A percentile compares a stretch with the other conserved stretches of the same genome.
These are phyloP conservation scores for Nymphaea thermarum DNA, from an alignment of 164 flowering plant species.

Conservation along the genomic window DNA sequence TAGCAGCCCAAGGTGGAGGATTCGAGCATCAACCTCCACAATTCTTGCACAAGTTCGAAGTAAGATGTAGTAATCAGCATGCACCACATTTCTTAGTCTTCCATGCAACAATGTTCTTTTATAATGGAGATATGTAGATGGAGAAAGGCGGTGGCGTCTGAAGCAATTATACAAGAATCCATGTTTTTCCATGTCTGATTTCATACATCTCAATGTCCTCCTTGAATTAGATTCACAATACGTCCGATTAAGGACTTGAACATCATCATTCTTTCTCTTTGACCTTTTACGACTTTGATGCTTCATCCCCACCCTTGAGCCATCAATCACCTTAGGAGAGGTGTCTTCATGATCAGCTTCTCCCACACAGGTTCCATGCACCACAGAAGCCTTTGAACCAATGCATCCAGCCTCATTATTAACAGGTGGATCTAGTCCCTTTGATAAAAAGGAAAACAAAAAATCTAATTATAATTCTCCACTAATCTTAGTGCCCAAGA, in stretches of 20 bases:
- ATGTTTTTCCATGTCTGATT: slow-evolving; percentile 68
- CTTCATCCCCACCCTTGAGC: not conserved
- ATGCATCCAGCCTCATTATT: not conserved
- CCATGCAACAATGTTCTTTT: slow-evolving; percentile 40
- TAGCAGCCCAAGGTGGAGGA: slow-evolving; percentile 53
- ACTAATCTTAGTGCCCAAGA: too few species aligned
- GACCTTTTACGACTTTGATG: not conserved
- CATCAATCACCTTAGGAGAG: not conserved
- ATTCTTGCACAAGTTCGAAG: slow-evolving; percentile 69
- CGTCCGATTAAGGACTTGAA: not conserved
- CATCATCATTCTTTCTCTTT: not conserved
- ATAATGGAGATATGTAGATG: slow-evolving; percentile 45
- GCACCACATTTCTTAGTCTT: slow-evolving; percentile 39
- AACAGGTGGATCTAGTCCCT: not conserved
- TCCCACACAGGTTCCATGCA: not conserved
- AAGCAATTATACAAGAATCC: slow-evolving; percentile 62
- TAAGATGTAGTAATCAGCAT: slow-evolving; percentile 85
- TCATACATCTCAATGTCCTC: slow-evolving; percentile 34
- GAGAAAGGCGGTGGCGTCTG: slow-evolving; percentile 29
- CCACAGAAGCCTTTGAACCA: not conserved
- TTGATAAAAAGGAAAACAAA: too few species aligned
- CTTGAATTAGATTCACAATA: slow-evolving; percentile 8
- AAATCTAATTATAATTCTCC: too few species aligned
- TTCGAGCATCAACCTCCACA: slow-evolving; percentile 51
- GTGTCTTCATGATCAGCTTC: not conserved